A percentile compares a stretch with the other conserved stretches of the same genome.
Conservation (phyloP, 148 eudicot genomes). For the Arbutus unedo region DNA sequence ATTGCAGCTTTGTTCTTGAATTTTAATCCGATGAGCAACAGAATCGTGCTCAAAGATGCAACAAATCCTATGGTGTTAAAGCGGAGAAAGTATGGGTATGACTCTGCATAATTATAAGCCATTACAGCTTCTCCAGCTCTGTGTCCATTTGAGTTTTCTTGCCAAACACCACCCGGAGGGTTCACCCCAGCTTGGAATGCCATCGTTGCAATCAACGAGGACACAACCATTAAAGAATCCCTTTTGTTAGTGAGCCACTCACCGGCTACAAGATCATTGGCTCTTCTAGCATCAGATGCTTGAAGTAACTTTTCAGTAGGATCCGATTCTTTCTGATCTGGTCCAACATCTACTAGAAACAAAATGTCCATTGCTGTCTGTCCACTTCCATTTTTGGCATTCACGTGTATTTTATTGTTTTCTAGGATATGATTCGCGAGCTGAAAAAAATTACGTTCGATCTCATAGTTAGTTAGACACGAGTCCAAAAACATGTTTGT, state of each 20-base stretch:
- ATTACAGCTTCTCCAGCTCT: conserved; percentile 20
- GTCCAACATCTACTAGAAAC: background rate
- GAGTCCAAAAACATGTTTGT: background rate
- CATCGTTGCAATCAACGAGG: conserved; percentile 37
- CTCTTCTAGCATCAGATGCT: background rate
- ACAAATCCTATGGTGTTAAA: conserved; percentile 22
- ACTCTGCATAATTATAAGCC: background rate
- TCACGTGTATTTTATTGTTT: background rate
- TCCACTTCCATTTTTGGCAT: conserved; percentile 12
- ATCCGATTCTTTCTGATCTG: background rate
- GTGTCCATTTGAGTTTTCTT: conserved; percentile 14
- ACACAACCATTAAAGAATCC: conserved; percentile 27
- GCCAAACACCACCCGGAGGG: conserved; percentile 46
- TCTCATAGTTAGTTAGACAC: background rate
- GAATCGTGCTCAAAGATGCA: conserved; percentile 11
- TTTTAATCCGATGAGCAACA: conserved; percentile 12
- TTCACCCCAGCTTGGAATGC: conserved; percentile 34
- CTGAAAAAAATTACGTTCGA: background rate
- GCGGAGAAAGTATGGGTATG: background rate
- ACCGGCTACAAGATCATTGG: background rate
- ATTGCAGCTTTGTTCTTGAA: background rate
- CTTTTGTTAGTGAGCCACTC: conserved; percentile 15
- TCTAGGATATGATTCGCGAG: background rate
- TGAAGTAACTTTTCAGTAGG: background rate
- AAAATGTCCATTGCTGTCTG: conserved; percentile 19